Conservation (phyloP, 2,329 filamentous ascomycete genomes). For the Phaeosphaeriaceae sp. region DNA sequence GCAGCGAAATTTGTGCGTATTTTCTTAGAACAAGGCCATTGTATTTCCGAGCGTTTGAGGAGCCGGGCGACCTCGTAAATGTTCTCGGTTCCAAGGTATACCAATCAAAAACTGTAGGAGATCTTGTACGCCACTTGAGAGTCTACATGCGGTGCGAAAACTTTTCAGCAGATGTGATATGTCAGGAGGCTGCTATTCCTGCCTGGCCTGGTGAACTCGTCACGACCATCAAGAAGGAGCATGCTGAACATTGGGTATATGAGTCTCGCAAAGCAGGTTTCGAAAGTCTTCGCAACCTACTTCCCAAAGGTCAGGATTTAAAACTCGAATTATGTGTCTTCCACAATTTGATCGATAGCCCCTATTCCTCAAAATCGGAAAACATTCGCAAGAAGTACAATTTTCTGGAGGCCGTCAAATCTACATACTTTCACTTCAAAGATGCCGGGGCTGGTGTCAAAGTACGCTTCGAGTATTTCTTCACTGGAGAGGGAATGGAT, state of each 20-base stretch:
- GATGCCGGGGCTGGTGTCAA: neutral
- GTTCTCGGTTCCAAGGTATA: neutral
- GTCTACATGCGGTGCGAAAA: neutral
- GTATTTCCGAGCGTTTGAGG: neutral
- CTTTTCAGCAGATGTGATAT: neutral
- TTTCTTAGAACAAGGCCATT: neutral
- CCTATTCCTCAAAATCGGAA: neutral
- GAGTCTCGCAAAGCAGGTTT: neutral
- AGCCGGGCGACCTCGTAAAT: neutral
- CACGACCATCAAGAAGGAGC: neutral
- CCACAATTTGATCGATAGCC: neutral
- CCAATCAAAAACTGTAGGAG: neutral
- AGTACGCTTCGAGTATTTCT: neutral
- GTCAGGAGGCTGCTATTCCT: neutral
- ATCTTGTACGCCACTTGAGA: neutral
- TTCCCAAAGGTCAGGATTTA: neutral
- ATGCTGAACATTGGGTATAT: neutral
- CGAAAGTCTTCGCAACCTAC: neutral
- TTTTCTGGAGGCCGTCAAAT: neutral
- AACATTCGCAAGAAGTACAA: neutral
- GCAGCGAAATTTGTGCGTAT: too few relatives aligned
- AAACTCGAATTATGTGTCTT: neutral
- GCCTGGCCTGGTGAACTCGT: neutral
- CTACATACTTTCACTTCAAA: neutral
- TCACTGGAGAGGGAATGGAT: neutral